Evolutionary conservation across 1,139 yeast genomes (phyloP), one percentile per base, ranked within the genome.

Genomic region (Taphrina flavorubra): DNA sequence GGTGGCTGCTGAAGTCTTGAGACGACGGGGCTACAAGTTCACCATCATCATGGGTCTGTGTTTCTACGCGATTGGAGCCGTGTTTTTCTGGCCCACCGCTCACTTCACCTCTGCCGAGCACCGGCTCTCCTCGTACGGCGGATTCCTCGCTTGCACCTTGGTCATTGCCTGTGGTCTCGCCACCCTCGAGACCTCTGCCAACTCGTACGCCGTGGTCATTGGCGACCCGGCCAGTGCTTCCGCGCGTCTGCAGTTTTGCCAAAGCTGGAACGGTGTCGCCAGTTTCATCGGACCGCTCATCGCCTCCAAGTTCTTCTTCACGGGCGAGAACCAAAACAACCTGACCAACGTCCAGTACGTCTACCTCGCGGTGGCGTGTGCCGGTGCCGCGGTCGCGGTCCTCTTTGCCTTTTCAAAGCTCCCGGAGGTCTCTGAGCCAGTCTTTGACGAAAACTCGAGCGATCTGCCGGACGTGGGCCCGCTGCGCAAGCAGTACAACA

Each of bases 261-360:
- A 68, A 37, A 49, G 61, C 13, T 68, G 68, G 60, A 68, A 68
- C 46, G 70, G 70, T 8, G 65, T 68, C 11, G 70, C 69, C 2
- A 60, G 64, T 13, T 68, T 68, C 59, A 42, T 65, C n/a, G 70
- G 69, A 13, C 70, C 70, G 10, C 65, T 68, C 16, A 68, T 68
- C 44, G 70, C 70, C 40, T 68, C 70, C 16, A 65, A 68, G 39
- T 68, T 59, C 56, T 65, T 68, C 49, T 68, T 68, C 55, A 42
- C 51, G 18, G 55, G 61, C 31, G 49, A 51, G 25, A 53, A 58
- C 46, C 42, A 63, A 39, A 44, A 49, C 42, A 63, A 65, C 40
- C 36, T 68, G 60, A 59, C 60, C 53, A 68, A 68, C 20, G 70
- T 68, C n/a, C 70, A 68, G 46, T 68, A 68, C 60, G 67, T 68